A percentile compares a stretch with the other conserved stretches of the same genome.
Conservation (phyloP, 345 rosid genomes). For the Eucalyptus albens region DNA sequence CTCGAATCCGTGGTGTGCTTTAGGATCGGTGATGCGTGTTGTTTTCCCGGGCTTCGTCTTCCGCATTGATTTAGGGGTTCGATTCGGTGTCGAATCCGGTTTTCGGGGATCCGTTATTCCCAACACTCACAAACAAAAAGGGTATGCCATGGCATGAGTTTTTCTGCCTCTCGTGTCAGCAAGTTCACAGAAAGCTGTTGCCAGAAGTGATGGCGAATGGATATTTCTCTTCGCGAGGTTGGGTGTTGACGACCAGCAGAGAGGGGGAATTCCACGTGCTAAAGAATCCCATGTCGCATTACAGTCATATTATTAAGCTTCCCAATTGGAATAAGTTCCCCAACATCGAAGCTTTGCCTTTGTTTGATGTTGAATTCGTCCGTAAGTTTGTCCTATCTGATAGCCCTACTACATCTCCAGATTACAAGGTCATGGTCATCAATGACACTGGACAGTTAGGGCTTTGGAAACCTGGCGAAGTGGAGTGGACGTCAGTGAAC, state of each 20-base stretch:
- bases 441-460: neutral
- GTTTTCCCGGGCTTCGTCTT: no score
- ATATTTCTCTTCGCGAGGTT: neutral
- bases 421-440: neutral
- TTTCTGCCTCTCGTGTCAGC: neutral
- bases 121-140: neutral
- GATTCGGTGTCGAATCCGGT: no score
- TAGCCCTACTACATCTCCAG: neutral
- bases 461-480: neutral
- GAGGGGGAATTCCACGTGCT: neutral
- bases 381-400: neutral
- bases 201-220: neutral
- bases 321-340: neutral
- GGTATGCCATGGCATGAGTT: neutral
- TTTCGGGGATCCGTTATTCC: no score
- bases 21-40: no score
- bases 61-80: no score
- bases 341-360: neutral
- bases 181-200: neutral
- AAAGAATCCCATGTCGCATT: neutral
- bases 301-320: neutral
- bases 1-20: no score
- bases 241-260: neutral
- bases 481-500: neutral
- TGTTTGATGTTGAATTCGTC: neutral